Evolutionary conservation across 148 eudicot genomes (phyloP).

Genomic region (Fagopyrum tataricum): DNA sequence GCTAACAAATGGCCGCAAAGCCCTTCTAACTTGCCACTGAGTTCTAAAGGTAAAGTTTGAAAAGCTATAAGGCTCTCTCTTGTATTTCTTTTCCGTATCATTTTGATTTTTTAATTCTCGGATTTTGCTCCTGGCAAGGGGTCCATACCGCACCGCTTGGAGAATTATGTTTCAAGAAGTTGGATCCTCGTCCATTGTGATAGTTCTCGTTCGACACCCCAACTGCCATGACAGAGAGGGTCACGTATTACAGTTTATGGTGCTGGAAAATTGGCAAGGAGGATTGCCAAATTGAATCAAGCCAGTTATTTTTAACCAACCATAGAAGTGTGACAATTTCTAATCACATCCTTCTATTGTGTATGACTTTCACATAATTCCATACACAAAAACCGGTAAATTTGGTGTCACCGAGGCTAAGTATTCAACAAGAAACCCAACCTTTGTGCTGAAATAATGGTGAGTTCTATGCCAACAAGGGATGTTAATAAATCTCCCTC

Average conservation of each 20-base stretch:
- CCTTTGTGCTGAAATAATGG: too few relatives aligned
- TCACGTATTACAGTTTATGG: slow-evolving; percentile 86
- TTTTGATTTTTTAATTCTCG: not conserved
- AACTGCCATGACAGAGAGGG: slow-evolving; percentile 25
- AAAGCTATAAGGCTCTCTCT: too few relatives aligned
- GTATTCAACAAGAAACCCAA: not conserved
- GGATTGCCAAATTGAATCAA: slow-evolving; percentile 43
- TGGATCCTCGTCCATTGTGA: slow-evolving; percentile 52
- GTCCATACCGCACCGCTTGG: slow-evolving; percentile 87
- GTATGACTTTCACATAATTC: slow-evolving; percentile 60
- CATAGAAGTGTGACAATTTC: slow-evolving; percentile 47
- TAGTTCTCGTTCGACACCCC: slow-evolving; percentile 61
- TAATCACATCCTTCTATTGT: slow-evolving; percentile 64
- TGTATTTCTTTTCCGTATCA: not conserved
- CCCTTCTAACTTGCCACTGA: slow-evolving; percentile 22
- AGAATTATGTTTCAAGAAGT: slow-evolving; percentile 77
- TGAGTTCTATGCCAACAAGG: too few relatives aligned
- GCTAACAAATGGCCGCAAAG: slow-evolving; percentile 61
- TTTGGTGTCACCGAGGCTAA: slow-evolving; percentile 84
- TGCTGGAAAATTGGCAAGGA: slow-evolving; percentile 49
- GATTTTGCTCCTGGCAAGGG: slow-evolving; percentile 43
- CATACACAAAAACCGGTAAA: slow-evolving; percentile 60
- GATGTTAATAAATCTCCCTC: too few relatives aligned
- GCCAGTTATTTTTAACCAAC: slow-evolving; percentile 43
- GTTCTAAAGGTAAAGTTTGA: slow-evolving; percentile 33